These are phyloP conservation scores for Malbranchea cinnamomea DNA, from an alignment of 2,329 filamentous ascomycete species.

Conservation along the genomic window DNA sequence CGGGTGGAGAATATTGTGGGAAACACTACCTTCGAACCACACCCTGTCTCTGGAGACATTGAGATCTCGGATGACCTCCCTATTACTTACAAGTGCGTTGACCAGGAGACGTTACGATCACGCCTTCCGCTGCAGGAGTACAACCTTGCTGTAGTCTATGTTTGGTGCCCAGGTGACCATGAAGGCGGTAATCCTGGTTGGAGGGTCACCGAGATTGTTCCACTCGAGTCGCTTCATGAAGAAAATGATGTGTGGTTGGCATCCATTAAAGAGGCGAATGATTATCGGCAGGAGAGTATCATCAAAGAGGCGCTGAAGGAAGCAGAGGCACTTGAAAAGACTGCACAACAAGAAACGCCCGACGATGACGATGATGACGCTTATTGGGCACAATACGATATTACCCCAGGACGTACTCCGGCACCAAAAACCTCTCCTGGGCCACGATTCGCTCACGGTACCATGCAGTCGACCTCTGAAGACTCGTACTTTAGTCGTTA, in stretches of 20 bases:
- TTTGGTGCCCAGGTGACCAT: constrained; percentile 46
- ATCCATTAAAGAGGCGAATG: constrained; percentile 40
- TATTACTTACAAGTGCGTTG: constrained; percentile 42
- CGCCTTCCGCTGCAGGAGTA: constrained; percentile 40
- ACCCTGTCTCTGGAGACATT: constrained; percentile 50
- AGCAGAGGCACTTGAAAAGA: constrained; percentile 10
- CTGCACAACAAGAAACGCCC: constrained; percentile 11
- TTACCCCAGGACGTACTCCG: constrained; percentile 38
- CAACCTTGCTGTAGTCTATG: constrained; percentile 39
- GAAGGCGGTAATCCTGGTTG: constrained; percentile 38
- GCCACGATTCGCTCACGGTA: constrained; percentile 16
- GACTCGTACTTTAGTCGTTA: constrained; percentile 48
- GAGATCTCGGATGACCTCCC: constrained; percentile 43
- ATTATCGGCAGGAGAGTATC: constrained; percentile 24
- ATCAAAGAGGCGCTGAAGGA: constrained; percentile 23
- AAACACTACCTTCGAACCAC: constrained; percentile 43
- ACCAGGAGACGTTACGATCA: constrained; percentile 46
- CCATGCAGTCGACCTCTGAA: constrained; percentile 31
- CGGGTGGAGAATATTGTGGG: constrained; percentile 39
- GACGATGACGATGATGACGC: constrained; percentile 40
- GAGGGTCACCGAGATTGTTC: constrained; percentile 44
- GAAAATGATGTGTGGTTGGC: constrained; percentile 37
- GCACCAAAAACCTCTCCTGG: constrained; percentile 22
- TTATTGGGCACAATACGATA: constrained; percentile 51
- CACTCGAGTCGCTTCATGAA: constrained; percentile 34